These are phyloP conservation scores for Pochonia chlamydosporia DNA, from an alignment of 2,329 filamentous ascomycete species.

Conservation along the genomic window DNA sequence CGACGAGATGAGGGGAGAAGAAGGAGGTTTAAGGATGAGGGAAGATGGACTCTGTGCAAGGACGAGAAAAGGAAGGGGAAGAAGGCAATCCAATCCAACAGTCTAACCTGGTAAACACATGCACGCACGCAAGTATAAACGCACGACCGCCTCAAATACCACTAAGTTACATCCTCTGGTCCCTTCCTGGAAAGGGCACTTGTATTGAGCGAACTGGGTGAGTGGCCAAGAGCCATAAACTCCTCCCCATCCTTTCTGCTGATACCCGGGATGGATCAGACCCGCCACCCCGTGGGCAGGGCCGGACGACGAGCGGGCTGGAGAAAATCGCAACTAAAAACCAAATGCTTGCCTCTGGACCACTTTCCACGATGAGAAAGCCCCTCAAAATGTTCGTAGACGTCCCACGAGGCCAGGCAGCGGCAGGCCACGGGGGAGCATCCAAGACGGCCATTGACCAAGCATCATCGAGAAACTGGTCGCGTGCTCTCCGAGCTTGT, in stretches of 20 bases:
- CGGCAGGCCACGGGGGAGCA: constrained; percentile 3
- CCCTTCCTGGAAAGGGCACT: background rate
- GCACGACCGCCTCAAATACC: background rate
- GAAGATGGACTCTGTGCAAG: too few relatives aligned
- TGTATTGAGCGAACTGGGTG: background rate
- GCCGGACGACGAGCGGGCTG: background rate
- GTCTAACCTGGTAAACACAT: too few relatives aligned
- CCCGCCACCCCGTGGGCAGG: background rate
- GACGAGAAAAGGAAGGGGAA: too few relatives aligned
- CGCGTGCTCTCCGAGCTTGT: constrained; percentile 29
- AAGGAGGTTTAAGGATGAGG: too few relatives aligned
- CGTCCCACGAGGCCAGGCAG: background rate
- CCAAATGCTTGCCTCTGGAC: background rate
- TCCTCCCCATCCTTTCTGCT: background rate
- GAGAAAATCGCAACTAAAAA: too few relatives aligned
- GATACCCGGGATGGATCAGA: background rate
- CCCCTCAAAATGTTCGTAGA: background rate
- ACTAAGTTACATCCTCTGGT: background rate
- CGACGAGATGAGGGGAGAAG: too few relatives aligned
- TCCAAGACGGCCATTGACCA: constrained; percentile 26
- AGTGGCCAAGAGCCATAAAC: too few relatives aligned
- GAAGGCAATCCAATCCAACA: too few relatives aligned
- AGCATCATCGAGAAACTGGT: constrained; percentile 39
- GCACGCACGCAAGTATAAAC: background rate
- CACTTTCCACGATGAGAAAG: background rate